A percentile compares a stretch with the other conserved stretches of the same genome.
phyloP scores from a whole-genome alignment of 2,329 filamentous ascomycete genomes.

The Rugonectria rugulosa region DNA sequence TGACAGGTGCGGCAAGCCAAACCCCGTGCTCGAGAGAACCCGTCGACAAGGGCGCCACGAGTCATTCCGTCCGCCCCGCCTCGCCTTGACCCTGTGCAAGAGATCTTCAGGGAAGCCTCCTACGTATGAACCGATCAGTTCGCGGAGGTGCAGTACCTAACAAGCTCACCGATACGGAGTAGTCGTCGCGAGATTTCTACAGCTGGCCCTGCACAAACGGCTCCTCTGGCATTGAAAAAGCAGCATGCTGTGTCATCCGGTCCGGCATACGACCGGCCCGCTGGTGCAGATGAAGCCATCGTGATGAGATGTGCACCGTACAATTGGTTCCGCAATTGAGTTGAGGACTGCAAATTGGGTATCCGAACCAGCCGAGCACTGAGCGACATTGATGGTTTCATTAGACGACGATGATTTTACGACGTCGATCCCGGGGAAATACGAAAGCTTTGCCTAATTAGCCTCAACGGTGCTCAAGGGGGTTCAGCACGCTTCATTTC shows the following conservation, averaged over 20 bases:
- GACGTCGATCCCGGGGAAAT: conserved; percentile 19
- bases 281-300: background rate
- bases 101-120: conserved; percentile 6
- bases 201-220: too few relatives aligned
- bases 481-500: background rate
- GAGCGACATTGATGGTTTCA: background rate
- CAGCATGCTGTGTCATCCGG: background rate
- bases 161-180: too few relatives aligned
- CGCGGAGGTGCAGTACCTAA: too few relatives aligned
- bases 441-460: conserved; percentile 11
- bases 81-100: conserved; percentile 2
- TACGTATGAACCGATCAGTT: background rate
- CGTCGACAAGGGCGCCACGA: conserved; percentile 15
- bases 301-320: conserved; percentile 3
- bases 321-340: background rate
- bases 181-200: too few relatives aligned
- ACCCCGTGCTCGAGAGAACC: conserved; percentile 1
- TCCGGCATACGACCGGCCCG: too few relatives aligned
- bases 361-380: background rate
- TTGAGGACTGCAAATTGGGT: background rate
- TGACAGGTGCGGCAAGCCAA: conserved; percentile 37
- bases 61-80: conserved; percentile 9
- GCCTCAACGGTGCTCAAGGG: background rate
- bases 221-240: too few relatives aligned
- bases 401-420: conserved; percentile 4